These are phyloP conservation scores for Withania somnifera DNA, from an alignment of 305 asterid species.

Conservation along the genomic window DNA sequence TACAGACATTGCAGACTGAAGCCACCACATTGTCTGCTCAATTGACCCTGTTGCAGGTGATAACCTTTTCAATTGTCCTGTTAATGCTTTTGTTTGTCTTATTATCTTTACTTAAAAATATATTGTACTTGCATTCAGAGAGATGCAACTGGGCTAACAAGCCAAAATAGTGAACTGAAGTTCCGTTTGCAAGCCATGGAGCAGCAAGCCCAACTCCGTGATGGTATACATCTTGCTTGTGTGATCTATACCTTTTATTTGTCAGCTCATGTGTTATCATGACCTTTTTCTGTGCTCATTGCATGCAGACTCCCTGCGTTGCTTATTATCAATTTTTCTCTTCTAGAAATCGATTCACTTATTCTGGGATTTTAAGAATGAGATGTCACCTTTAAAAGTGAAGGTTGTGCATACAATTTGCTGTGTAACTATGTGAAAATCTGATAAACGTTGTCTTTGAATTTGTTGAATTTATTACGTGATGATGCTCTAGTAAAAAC, in stretches of 20 bases:
- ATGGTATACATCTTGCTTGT: slow-evolving; percentile 24
- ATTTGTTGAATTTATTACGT: background rate
- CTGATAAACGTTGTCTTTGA: background rate
- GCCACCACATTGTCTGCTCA: slow-evolving; percentile 94
- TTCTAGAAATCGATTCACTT: background rate
- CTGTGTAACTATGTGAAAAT: background rate
- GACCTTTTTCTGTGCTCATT: background rate
- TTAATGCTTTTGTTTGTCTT: background rate
- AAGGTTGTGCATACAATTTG: background rate
- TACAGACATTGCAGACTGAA: slow-evolving; percentile 85
- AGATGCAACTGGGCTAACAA: slow-evolving; percentile 74
- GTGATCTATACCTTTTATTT: background rate
- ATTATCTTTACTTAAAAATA: background rate
- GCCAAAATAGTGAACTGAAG: slow-evolving; percentile 79
- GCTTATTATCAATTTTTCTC: background rate
- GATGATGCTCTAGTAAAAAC: background rate
- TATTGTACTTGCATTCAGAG: slow-evolving; percentile 34
- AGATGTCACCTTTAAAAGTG: background rate
- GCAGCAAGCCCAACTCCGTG: slow-evolving; percentile 93
- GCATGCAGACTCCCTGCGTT: background rate
- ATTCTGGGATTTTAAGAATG: background rate
- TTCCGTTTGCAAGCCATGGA: slow-evolving; percentile 88
- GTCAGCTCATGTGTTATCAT: background rate
- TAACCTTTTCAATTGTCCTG: background rate
- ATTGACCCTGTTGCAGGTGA: slow-evolving; percentile 77